Percentiles rank a stretch among this genome's conserved stretches.
These are phyloP conservation scores for Polytrichum commune DNA, from an alignment of 225 moss, liverwort and hornwort species.

Conservation along the genomic window DNA sequence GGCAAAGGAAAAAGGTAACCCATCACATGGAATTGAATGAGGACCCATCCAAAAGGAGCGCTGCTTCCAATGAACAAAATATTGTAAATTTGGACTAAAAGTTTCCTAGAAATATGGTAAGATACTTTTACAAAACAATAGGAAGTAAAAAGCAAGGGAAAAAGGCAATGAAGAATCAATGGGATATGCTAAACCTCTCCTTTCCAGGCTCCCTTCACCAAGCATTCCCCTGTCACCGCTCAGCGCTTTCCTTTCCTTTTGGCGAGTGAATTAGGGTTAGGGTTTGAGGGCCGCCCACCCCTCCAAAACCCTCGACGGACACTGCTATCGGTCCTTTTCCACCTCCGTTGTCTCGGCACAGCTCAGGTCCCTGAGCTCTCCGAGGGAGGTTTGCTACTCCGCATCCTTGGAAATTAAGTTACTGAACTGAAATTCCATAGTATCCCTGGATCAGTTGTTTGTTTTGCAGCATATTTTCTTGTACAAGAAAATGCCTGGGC, in stretches of 20 bases:
- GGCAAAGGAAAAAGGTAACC: too few relatives aligned
- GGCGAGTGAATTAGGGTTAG: neutral
- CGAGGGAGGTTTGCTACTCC: conserved; percentile 21
- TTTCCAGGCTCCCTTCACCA: too few relatives aligned
- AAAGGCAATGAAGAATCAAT: too few relatives aligned
- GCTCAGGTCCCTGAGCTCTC: conserved; percentile 25
- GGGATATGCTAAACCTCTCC: too few relatives aligned
- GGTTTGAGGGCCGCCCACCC: conserved; percentile 2
- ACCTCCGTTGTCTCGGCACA: conserved; percentile 40
- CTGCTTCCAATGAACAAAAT: too few relatives aligned
- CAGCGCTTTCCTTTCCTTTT: neutral
- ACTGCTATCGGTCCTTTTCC: neutral
- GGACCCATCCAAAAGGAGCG: too few relatives aligned
- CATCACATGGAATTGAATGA: too few relatives aligned
- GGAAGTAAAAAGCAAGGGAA: too few relatives aligned
- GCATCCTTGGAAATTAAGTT: neutral
- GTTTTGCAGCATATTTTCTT: neutral
- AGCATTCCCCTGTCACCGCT: too few relatives aligned
- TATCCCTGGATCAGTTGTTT: neutral
- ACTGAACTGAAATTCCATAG: neutral
- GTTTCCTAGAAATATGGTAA: too few relatives aligned
- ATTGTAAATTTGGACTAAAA: too few relatives aligned
- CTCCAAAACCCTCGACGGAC: neutral
- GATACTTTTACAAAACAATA: too few relatives aligned
- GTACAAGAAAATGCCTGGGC: conserved; percentile 50